Conservation (phyloP, 352 stramenopile genomes). For the Globisporangium canariense region DNA sequence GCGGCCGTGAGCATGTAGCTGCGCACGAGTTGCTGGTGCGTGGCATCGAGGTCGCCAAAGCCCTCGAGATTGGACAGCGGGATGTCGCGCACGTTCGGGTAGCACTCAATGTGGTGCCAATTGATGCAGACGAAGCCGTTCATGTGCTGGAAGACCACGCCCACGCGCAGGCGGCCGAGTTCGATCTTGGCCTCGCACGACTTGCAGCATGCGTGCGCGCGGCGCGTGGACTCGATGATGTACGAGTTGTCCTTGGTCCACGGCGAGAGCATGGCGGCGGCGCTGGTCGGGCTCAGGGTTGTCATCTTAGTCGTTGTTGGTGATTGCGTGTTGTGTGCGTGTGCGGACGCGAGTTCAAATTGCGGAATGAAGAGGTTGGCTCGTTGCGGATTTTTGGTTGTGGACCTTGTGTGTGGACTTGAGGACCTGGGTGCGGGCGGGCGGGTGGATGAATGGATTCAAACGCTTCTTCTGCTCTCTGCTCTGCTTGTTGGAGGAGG, state of each 20-base stretch:
- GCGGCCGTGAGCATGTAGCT: constrained; percentile 29
- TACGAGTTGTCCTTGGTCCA: constrained; percentile 79
- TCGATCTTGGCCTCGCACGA: constrained; percentile 71
- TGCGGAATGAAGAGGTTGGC: constrained; percentile 12
- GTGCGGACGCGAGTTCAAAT: constrained; percentile 11
- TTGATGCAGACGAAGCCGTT: constrained; percentile 85
- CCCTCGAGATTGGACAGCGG: constrained; percentile 64
- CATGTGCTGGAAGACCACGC: constrained; percentile 77
- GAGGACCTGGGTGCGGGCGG: neutral
- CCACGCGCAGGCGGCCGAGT: constrained; percentile 58
- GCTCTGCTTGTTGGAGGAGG: neutral
- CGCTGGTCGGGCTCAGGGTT: constrained; percentile 30
- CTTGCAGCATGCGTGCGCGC: constrained; percentile 70
- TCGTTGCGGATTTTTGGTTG: neutral
- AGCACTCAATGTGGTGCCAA: constrained; percentile 84
- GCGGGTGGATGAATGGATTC: constrained; percentile 7
- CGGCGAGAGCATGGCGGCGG: constrained; percentile 28
- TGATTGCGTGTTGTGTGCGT: neutral
- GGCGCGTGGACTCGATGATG: constrained; percentile 75
- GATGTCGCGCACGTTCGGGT: constrained; percentile 52
- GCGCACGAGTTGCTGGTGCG: constrained; percentile 58
- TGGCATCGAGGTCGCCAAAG: constrained; percentile 53
- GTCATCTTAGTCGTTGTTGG: constrained; percentile 2
- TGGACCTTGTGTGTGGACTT: neutral
- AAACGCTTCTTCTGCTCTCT: constrained; percentile 2